A percentile compares a stretch with the other conserved stretches of the same genome.
Conservation (phyloP, 257 asterid species). For the Solanum corneliomulleri region DNA sequence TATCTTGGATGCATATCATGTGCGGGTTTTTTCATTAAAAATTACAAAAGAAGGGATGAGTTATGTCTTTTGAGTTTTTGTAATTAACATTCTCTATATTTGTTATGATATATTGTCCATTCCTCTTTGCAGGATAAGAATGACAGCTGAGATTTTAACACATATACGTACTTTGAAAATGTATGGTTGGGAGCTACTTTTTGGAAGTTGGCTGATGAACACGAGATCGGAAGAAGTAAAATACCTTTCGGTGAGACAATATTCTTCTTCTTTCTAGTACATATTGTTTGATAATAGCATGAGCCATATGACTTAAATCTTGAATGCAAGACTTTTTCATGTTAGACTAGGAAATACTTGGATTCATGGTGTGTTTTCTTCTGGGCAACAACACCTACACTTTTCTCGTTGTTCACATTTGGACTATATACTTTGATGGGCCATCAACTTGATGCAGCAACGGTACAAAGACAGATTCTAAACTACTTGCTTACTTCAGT, state of each 20-base stretch:
- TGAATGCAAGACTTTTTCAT: background rate
- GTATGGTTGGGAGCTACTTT: constrained; percentile 91
- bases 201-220: constrained; percentile 68
- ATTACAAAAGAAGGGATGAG: background rate
- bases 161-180: constrained; percentile 83
- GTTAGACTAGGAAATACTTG: constrained; percentile 89
- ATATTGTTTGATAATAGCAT: background rate
- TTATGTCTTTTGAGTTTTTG: background rate
- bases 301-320: constrained; percentile 1
- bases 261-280: background rate
- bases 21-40: background rate
- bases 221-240: constrained; percentile 75
- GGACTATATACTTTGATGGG: constrained; percentile 90
- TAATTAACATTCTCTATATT: background rate
- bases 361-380: constrained; percentile 99
- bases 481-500: background rate
- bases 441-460: constrained; percentile 94
- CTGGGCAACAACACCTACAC: constrained; percentile 98
- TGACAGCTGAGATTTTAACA: constrained; percentile 65
- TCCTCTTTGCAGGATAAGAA: constrained; percentile 59
- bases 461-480: constrained; percentile 32
- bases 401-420: constrained; percentile 84
- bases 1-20: background rate
- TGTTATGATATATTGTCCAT: background rate
- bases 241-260: constrained; percentile 56